Percentiles rank a stretch among this genome's conserved stretches.
Conservation (phyloP, 2,329 filamentous ascomycete genomes). For the Drechslerella dactyloides region DNA sequence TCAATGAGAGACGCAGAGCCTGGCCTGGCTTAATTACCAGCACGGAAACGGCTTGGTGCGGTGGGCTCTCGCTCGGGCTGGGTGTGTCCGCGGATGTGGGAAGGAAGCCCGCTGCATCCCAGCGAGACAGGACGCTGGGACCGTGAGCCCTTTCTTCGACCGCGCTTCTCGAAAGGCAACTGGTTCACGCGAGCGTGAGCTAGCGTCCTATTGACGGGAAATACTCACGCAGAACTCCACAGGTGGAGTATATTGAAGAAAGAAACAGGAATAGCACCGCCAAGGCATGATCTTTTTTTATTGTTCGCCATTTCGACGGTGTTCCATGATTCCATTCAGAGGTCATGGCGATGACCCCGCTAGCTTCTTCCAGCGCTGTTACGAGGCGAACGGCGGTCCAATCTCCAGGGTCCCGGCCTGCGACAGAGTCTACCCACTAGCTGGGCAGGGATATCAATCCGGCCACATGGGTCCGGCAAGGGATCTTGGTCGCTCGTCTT, state of each 20-base stretch:
- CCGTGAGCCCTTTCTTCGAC: slow-evolving; percentile 39
- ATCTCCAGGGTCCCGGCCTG: slow-evolving; percentile 42
- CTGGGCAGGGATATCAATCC: slow-evolving; percentile 39
- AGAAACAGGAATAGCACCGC: slow-evolving; percentile 13
- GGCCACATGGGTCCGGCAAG: slow-evolving; percentile 49
- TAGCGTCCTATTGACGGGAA: slow-evolving; percentile 49
- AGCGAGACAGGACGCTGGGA: slow-evolving; percentile 41
- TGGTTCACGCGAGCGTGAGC: slow-evolving; percentile 41
- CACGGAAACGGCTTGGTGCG: slow-evolving; percentile 46
- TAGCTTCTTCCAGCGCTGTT: too few species aligned
- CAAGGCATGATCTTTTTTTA: slow-evolving; percentile 21
- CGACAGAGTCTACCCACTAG: slow-evolving; percentile 13
- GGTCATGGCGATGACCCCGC: too few species aligned
- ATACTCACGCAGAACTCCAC: slow-evolving; percentile 31
- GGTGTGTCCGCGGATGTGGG: slow-evolving; percentile 51
- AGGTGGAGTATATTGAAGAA: slow-evolving; percentile 21
- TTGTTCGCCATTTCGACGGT: slow-evolving; percentile 16
- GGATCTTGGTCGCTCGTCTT: slow-evolving; percentile 23
- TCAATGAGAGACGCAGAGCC: neutral
- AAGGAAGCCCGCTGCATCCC: slow-evolving; percentile 49
- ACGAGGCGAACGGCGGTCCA: slow-evolving; percentile 27
- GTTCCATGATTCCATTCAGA: slow-evolving; percentile 7
- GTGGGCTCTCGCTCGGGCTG: slow-evolving; percentile 23
- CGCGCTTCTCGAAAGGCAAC: slow-evolving; percentile 51
- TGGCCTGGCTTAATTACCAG: neutral